Conservation (phyloP, 306 rosid species). For the Prinsepia uniflora region DNA sequence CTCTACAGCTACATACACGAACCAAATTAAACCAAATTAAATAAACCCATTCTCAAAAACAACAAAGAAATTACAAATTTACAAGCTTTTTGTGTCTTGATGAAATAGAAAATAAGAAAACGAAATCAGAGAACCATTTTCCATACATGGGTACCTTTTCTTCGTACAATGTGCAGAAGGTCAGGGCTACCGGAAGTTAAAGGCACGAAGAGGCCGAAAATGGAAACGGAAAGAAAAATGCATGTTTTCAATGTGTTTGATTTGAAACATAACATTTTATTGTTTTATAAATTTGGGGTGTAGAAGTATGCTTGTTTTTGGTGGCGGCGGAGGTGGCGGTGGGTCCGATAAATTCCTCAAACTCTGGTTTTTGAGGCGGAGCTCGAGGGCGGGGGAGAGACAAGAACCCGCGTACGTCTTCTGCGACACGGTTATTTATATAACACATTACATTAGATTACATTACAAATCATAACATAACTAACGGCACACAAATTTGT, state of each 20-base stretch:
- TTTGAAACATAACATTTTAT: slow-evolving; percentile 35
- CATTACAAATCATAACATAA: background rate
- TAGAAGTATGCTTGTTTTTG: too few relatives aligned
- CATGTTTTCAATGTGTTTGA: slow-evolving; percentile 11
- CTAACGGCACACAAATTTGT: background rate
- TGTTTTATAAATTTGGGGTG: background rate
- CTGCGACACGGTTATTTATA: background rate
- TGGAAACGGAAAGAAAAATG: slow-evolving; percentile 2
- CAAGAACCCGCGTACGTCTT: slow-evolving; percentile 1
- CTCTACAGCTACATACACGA: slow-evolving; percentile 11
- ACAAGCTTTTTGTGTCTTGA: background rate
- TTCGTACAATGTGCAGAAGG: background rate
- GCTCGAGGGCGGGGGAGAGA: slow-evolving; percentile 6
- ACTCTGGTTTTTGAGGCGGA: slow-evolving; percentile 16
- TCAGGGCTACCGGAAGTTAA: slow-evolving; percentile 2
- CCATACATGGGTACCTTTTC: background rate
- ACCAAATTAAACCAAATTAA: background rate
- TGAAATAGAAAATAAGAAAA: background rate
- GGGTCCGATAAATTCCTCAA: slow-evolving; percentile 6
- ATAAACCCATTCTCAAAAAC: background rate
- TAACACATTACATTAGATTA: background rate
- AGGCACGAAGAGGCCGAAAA: slow-evolving; percentile 9
- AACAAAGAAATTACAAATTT: background rate
- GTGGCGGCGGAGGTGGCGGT: too few relatives aligned
- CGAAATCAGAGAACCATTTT: background rate